Conservation (phyloP, 306 rosid genomes). For the Cicer arietinum region DNA sequence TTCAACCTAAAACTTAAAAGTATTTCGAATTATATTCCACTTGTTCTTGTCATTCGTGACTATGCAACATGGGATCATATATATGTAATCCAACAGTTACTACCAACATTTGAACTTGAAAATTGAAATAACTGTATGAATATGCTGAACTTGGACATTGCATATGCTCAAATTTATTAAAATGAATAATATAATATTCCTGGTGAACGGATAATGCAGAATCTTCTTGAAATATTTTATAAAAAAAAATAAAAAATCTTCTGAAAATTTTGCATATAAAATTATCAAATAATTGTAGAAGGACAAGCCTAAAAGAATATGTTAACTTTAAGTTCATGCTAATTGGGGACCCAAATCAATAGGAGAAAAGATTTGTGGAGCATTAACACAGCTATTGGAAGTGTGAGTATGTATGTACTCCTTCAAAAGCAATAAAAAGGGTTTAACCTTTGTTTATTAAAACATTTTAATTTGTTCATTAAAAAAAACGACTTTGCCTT, state of each 20-base stretch:
- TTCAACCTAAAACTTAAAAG: too few species aligned
- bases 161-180: too few species aligned
- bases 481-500: constrained; percentile 41
- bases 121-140: not conserved
- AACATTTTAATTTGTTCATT: not conserved
- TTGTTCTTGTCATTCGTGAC: too few species aligned
- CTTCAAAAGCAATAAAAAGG: constrained; percentile 42
- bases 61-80: too few species aligned
- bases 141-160: constrained; percentile 10
- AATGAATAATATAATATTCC: not conserved
- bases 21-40: too few species aligned
- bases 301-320: constrained; percentile 41
- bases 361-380: constrained; percentile 54
- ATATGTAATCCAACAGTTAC: too few species aligned
- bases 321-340: constrained; percentile 40
- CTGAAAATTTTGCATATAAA: constrained; percentile 5
- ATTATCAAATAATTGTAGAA: constrained; percentile 36
- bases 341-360: constrained; percentile 52
- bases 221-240: constrained; percentile 5
- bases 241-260: not conserved
- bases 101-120: not conserved
- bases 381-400: constrained; percentile 60
- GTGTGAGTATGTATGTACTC: constrained; percentile 51
- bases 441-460: constrained; percentile 39
- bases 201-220: constrained; percentile 42